These are phyloP conservation scores for Dissophora globulifera DNA, from an alignment of 192 early-diverging fungal species.

Conservation along the genomic window DNA sequence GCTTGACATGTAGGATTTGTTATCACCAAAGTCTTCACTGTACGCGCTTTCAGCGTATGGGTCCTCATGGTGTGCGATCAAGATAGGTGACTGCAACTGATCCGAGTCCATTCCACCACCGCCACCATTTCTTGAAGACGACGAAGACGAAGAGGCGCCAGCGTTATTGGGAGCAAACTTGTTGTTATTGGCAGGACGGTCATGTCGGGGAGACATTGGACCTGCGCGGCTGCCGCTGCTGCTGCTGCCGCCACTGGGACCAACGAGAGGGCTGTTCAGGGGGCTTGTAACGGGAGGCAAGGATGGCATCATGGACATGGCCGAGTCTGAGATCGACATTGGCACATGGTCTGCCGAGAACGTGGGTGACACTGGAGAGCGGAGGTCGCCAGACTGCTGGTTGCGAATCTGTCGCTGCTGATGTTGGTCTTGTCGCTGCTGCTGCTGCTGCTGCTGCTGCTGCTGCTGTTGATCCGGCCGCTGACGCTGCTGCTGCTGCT, in stretches of 20 bases:
- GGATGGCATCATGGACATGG: slow-evolving; percentile 46
- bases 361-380: slow-evolving; percentile 1
- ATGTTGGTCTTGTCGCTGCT: neutral
- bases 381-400: neutral
- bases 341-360: slow-evolving; percentile 28
- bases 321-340: slow-evolving; percentile 43
- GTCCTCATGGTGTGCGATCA: too few relatives aligned
- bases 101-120: too few relatives aligned
- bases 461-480: slow-evolving; percentile 1
- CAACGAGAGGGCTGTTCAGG: too few relatives aligned
- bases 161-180: too few relatives aligned
- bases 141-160: too few relatives aligned
- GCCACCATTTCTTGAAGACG: too few relatives aligned
- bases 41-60: slow-evolving; percentile 38
- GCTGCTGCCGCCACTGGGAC: neutral
- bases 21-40: slow-evolving; percentile 27
- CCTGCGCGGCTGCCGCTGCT: neutral
- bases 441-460: neutral
- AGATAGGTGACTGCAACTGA: too few relatives aligned
- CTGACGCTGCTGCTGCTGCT: neutral
- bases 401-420: slow-evolving; percentile 5
- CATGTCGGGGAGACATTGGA: slow-evolving; percentile 10
- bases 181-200: too few relatives aligned
- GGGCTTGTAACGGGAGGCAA: slow-evolving; percentile 20
- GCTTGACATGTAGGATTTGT: slow-evolving; percentile 2